A percentile compares a stretch with the other conserved stretches of the same genome.
Conservation (phyloP, 306 rosid genomes). For the Sicyos edulis region DNA sequence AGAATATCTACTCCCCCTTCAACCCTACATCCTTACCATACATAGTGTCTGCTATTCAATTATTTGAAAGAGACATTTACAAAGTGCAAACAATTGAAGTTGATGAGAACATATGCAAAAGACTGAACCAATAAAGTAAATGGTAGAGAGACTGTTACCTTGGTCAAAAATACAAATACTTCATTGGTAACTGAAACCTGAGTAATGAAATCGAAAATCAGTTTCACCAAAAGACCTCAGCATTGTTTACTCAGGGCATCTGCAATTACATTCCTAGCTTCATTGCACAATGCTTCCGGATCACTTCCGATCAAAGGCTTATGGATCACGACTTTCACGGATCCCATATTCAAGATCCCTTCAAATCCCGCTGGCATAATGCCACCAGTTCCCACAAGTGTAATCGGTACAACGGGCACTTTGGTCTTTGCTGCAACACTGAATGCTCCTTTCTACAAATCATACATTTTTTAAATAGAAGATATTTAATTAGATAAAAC, state of each 20-base stretch:
- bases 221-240: constrained; percentile 26
- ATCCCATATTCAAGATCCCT: constrained; percentile 57
- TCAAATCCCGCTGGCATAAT: constrained; percentile 93
- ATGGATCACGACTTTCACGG: constrained; percentile 71
- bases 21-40: background rate
- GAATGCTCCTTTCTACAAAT: constrained; percentile 89
- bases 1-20: background rate
- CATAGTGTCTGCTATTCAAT: background rate
- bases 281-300: constrained; percentile 47
- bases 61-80: background rate
- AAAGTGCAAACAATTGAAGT: background rate
- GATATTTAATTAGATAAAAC: background rate
- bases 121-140: background rate
- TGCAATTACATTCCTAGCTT: constrained; percentile 61
- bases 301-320: constrained; percentile 58
- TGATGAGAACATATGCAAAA: background rate
- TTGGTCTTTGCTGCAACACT: constrained; percentile 73
- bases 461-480: constrained; percentile 7
- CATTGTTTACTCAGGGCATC: constrained; percentile 39
- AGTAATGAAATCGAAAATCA: constrained; percentile 24
- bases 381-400: constrained; percentile 79
- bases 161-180: background rate
- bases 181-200: constrained; percentile 14
- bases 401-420: constrained; percentile 80
- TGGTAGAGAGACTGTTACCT: background rate